phyloP scores from a whole-genome alignment of 805 yeast genomes.

The Starmerella apis region DNA sequence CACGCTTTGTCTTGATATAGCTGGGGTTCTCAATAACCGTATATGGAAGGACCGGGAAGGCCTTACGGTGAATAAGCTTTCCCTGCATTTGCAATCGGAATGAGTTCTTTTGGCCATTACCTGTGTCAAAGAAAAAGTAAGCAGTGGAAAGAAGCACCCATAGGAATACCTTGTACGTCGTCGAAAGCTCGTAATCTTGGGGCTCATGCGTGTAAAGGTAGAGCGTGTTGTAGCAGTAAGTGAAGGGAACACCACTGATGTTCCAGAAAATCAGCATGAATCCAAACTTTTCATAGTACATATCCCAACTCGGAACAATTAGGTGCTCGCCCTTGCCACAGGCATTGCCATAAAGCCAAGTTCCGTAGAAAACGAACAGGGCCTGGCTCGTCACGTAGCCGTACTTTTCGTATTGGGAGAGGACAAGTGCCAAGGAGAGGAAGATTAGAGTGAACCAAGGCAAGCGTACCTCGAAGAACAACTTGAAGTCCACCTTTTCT shows the following conservation, averaged over 20 bases:
- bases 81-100: constrained; percentile 73
- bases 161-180: constrained; percentile 46
- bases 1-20: constrained; percentile 74
- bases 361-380: constrained; percentile 62
- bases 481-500: constrained; percentile 84
- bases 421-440: constrained; percentile 59
- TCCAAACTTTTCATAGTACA: constrained; percentile 99
- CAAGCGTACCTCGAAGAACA: constrained; percentile 93
- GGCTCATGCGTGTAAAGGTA: constrained; percentile 78
- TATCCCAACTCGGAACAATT: constrained; percentile 97
- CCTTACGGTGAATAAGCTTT: constrained; percentile 60
- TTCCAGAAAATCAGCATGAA: constrained; percentile 98
- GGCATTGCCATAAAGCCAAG: constrained; percentile 92
- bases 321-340: constrained; percentile 96
- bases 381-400: constrained; percentile 76
- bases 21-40: constrained; percentile 73
- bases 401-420: constrained; percentile 69
- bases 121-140: constrained; percentile 88
- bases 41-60: constrained; percentile 88
- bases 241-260: constrained; percentile 97
- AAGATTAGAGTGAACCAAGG: constrained; percentile 92
- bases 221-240: constrained; percentile 89
- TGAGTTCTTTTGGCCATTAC: constrained; percentile 88
- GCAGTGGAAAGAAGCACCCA: constrained; percentile 51
- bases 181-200: constrained; percentile 64